Base-by-base conservation (phyloP, 2,329 filamentous ascomycete genomes). In the Xylariaceae sp. region DNA sequence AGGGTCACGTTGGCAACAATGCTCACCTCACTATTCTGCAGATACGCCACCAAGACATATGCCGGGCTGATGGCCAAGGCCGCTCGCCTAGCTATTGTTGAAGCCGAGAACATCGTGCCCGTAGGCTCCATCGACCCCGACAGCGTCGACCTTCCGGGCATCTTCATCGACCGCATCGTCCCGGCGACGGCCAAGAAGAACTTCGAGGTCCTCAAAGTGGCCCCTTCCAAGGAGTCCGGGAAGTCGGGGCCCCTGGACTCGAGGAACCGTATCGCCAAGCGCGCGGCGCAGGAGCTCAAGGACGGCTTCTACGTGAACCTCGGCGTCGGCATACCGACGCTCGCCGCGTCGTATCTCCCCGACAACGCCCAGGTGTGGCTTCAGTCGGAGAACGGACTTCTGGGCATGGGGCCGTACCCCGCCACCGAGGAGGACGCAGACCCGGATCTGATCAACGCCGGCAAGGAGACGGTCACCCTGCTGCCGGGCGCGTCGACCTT, bases 401-500 rank as follows among this genome's bases (percentile, higher is more conserved):
- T 94, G 1, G 88, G 88, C 33, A 89, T 94, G 71, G 87, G 88
- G 0, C 78, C 85, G 1, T 91, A 93, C 63, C 87, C 88, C 0
- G 54, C 55, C 0, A 81, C 79, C 1, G 76, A 81, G 47, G 81
- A 80, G 2, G 72, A 86, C 47, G 78, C 88, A 37, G 88, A 93
- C 59, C 69, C 85, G 54, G 87, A 91, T 53, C 79, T 90, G 48
- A 84, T 93, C 67, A 94, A 93, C 54, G 88, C 88, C 0, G 87
- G 88, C 43, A 94, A 94, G 61, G 87, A 94, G 62, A 94, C 87
- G 0, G 86, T 90, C 0, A 93, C 88, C 0, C 73, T 93, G 1
- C 68, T 88, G 0, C 83, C 85, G 0, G 88, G 88, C 2, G 87
- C 86, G 0, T 76, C 83, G 0, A 85, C 81, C 9, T 94, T 93